phyloP scores from a whole-genome alignment of 352 stramenopile species.

The Globisporangium rhizosaccharum region DNA sequence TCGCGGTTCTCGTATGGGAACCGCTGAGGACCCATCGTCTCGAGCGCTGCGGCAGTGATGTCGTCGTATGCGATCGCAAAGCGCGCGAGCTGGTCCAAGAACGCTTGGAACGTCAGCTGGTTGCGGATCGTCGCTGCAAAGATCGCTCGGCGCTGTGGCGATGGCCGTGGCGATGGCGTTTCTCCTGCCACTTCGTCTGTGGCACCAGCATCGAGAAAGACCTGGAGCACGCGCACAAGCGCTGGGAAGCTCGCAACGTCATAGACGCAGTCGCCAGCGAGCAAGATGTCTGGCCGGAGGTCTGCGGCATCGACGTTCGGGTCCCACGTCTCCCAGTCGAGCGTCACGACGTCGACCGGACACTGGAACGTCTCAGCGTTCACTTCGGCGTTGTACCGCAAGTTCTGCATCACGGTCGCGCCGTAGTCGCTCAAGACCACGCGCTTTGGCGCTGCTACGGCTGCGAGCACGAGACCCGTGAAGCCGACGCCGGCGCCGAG shows the following conservation, averaged over 20 bases:
- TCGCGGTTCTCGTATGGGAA: conserved; percentile 61
- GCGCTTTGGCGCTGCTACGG: conserved; percentile 22
- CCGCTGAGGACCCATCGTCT: conserved; percentile 33
- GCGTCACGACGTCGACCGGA: conserved; percentile 41
- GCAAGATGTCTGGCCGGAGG: conserved; percentile 38
- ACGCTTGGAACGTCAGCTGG: conserved; percentile 66
- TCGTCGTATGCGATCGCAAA: conserved; percentile 60
- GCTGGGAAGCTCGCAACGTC: conserved; percentile 57
- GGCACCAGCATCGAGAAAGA: conserved; percentile 32
- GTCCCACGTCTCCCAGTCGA: conserved; percentile 75
- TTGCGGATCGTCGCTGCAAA: conserved; percentile 78
- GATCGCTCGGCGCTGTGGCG: conserved; percentile 38
- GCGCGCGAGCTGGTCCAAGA: conserved; percentile 50
- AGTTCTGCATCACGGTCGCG: conserved; percentile 76
- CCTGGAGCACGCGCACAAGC: conserved; percentile 49
- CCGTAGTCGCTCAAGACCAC: conserved; percentile 76
- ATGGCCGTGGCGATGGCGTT: background rate
- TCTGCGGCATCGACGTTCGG: conserved; percentile 20
- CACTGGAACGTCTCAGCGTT: conserved; percentile 45
- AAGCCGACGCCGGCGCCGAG: conserved; percentile 72
- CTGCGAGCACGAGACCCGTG: conserved; percentile 54
- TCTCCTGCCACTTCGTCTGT: background rate
- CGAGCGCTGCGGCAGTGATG: conserved; percentile 39
- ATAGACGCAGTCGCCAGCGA: conserved; percentile 77
- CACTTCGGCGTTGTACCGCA: conserved; percentile 78